These are phyloP conservation scores for Cercospora sp. DNA, from an alignment of 2,329 filamentous ascomycete genomes.

Conservation along the genomic window DNA sequence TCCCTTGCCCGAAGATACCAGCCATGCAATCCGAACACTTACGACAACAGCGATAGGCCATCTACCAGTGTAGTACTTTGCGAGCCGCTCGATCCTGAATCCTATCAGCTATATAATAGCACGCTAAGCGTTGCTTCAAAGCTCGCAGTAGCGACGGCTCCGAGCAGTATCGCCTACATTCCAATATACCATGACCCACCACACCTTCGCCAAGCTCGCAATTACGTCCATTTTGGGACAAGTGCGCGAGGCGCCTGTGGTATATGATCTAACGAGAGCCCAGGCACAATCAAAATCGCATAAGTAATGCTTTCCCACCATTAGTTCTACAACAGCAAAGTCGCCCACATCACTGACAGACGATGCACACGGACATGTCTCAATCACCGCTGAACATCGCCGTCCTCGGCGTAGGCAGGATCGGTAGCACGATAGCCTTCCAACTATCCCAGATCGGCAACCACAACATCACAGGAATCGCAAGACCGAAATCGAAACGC, in stretches of 20 bases:
- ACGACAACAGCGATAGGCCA: neutral
- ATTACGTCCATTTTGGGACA: neutral
- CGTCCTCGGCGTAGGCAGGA: neutral
- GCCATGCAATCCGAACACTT: neutral
- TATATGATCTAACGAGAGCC: neutral
- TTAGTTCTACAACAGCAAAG: neutral
- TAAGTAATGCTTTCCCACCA: neutral
- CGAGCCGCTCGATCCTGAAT: neutral
- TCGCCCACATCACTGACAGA: neutral
- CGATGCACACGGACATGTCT: neutral
- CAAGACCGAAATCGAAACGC: neutral
- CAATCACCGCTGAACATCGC: neutral
- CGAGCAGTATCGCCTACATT: neutral
- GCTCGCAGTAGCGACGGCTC: neutral
- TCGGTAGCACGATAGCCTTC: constrained; percentile 3
- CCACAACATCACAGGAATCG: constrained; percentile 1
- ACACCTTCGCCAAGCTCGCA: neutral
- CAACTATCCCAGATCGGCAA: neutral
- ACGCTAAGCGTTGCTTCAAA: too few relatives aligned
- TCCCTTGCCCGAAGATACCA: neutral
- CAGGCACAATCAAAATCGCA: neutral
- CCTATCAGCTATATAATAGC: neutral
- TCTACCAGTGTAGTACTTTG: neutral
- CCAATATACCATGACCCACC: neutral
- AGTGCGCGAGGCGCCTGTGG: neutral